Base-by-base conservation (phyloP, 331 rosid genomes). In the Acacia concinna region DNA sequence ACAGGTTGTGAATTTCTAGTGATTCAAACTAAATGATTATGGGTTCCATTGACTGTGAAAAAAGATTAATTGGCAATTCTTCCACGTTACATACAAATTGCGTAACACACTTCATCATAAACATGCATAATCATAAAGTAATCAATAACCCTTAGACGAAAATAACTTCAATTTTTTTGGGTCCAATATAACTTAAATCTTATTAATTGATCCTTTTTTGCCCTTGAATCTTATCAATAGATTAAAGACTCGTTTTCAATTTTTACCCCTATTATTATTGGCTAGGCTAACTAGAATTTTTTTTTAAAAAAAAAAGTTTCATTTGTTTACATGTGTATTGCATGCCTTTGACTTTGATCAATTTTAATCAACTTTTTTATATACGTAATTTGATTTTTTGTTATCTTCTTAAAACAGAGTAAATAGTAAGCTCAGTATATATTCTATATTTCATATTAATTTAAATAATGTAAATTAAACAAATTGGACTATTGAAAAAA, bases 101-200 rank as follows among this genome's bases (percentile, higher is more conserved):
- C 80, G 83, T 32, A 49, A 56, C 57, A 54, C 60, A 63, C 51
- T 64, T 66, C 35, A 77, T 84, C 95, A 76, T 87, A 87, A 86
- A 91, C 88, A 90, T 88, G 85, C 81, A 90, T 85, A 97, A 81
- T 81, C 83, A 87, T 83, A 57, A 80, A 75, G 80, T 56, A 23
- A 10, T 56, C 23, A 80, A 66, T 40, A 79, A 71, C 30, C 51
- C 73, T 73, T 79, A 75, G 52, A 70, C 4, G 7, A 46, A 14
- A 46, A 46, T 46, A 4, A 46, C 21, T 46, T 46, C 5, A 44
- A 4, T 46, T 14, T 46, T 46, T 46, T 8, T 46, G 41, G n/a
- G n/a, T 38, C 21, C 5, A 3, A 46, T 17, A 46, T 46, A 17
- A 46, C 52, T 46, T 17, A 4, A 44, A 13, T 44, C 51, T 44